Base-by-base conservation (phyloP, 108 stramenopile species). In the Nitzschia sp. region DNA sequence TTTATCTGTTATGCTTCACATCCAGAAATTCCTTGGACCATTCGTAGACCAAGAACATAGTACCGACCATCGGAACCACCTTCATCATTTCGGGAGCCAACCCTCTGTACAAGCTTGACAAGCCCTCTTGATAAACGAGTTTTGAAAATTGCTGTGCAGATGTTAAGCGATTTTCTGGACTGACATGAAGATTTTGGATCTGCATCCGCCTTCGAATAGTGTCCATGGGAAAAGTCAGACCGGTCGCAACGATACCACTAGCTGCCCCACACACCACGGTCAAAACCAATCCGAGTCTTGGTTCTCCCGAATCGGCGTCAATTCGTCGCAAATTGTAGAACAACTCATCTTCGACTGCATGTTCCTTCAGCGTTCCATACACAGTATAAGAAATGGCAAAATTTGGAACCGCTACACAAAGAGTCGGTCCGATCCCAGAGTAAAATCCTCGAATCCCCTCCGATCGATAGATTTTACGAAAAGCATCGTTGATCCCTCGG, bases 1-100 rank as follows among this genome's bases (percentile, higher is more conserved):
- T 21, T 50, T 68, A 76, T 50, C 75, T 44, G 56, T 76, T 80
- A 27, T 72, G 71, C 30, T 79, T 66, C 11, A 93, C 85, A 57
- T 89, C 77, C 28, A 93, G 73, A 47, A 81, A 41, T 27, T 90
- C 90, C 58, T 90, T 93, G 53, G 90, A 63, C 26, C 77, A 80
- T 78, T 97, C 97, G 72, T 95, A 97, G 3, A 91, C 86, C 31
- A 80, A 63, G 64, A 97, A 97, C 92, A 95, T 96, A 15, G 90
- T 92, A 0, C 91, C 90, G 3, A 97, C 97, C 92, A 96, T 95
- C n/a, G 97, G 97, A 8, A 93, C 77, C 11, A 97, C 97, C 64
- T 97, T 97, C 72, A 97, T 44, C 34, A 95, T 53, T 76, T 97
- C 97, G 17, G 93, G 93, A 36, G 86, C 88, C 66, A 97, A 56